These are phyloP conservation scores for Aspergillus oerlinghausenensis DNA, from an alignment of 2,329 filamentous ascomycete genomes.

Conservation along the genomic window DNA sequence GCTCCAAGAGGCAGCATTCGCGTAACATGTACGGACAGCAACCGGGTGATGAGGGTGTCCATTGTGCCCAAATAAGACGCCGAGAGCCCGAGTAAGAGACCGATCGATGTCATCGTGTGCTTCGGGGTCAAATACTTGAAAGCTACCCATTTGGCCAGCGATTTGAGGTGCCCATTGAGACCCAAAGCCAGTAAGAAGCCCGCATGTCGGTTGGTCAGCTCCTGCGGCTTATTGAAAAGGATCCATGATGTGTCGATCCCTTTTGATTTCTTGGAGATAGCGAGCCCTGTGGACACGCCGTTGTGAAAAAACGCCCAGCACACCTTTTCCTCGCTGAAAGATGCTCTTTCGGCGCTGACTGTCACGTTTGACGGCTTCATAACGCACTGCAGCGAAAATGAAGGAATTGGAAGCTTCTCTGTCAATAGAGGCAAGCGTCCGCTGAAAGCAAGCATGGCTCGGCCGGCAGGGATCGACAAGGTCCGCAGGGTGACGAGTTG, in stretches of 20 bases:
- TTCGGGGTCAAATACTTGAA: constrained; percentile 99
- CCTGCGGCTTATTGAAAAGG: constrained; percentile 90
- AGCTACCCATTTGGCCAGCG: constrained; percentile 93
- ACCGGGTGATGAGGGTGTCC: constrained; percentile 88
- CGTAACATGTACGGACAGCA: constrained; percentile 93
- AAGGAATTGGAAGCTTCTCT: constrained; percentile 82
- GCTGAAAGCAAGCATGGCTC: constrained; percentile 82
- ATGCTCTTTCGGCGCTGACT: constrained; percentile 81
- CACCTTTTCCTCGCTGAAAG: constrained; percentile 92
- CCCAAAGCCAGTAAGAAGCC: constrained; percentile 88
- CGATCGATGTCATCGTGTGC: constrained; percentile 98
- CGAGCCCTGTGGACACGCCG: constrained; percentile 85
- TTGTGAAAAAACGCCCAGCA: constrained; percentile 99
- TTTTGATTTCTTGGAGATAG: constrained; percentile 82
- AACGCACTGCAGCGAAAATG: constrained; percentile 86
- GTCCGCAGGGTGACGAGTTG: constrained; percentile 82
- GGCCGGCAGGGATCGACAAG: constrained; percentile 79
- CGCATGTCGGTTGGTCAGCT: constrained; percentile 92
- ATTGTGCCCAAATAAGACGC: constrained; percentile 95
- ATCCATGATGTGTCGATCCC: constrained; percentile 99
- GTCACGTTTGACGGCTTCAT: constrained; percentile 91
- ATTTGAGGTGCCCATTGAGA: constrained; percentile 89
- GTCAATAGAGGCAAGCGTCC: constrained; percentile 84
- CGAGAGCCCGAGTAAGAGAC: constrained; percentile 83
- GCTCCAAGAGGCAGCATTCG: constrained; percentile 88